Conservation (phyloP, 371 early-diverging fungal species). For the Capillidium heterosporum region DNA sequence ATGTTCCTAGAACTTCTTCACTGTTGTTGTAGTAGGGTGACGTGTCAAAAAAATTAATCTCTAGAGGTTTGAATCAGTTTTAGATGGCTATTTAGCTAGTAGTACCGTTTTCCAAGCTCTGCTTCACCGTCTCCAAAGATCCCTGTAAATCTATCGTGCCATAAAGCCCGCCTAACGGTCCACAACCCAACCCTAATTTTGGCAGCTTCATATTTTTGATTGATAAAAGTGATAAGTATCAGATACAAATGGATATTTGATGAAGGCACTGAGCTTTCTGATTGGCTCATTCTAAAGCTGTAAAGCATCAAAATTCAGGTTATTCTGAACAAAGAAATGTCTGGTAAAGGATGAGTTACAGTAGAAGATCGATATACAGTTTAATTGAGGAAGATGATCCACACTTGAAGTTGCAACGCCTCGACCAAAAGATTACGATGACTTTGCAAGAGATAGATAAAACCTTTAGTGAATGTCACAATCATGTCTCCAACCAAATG, state of each 20-base stretch:
- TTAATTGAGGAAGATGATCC: no score
- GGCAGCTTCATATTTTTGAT: background rate
- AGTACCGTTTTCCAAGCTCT: constrained; percentile 9
- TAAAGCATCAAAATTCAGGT: no score
- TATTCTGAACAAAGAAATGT: no score
- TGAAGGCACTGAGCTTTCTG: no score
- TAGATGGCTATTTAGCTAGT: background rate
- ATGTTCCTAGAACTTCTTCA: constrained; percentile 48
- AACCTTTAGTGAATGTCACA: background rate
- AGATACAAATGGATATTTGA: no score
- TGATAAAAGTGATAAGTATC: no score
- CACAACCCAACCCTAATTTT: constrained; percentile 10
- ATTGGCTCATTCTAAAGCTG: no score
- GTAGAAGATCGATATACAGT: no score
- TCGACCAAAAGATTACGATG: background rate
- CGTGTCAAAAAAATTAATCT: constrained; percentile 55
- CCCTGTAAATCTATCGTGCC: constrained; percentile 1
- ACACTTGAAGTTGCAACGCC: background rate
- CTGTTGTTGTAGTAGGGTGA: constrained; percentile 60
- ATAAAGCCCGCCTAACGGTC: constrained; percentile 8
- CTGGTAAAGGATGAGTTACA: background rate
- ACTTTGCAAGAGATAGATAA: background rate
- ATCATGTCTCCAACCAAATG: background rate
- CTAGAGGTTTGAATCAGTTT: constrained; percentile 11
- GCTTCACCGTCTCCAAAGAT: background rate